Evolutionary conservation across 306 rosid species (phyloP).

Genomic region (Luffa acutangula): DNA sequence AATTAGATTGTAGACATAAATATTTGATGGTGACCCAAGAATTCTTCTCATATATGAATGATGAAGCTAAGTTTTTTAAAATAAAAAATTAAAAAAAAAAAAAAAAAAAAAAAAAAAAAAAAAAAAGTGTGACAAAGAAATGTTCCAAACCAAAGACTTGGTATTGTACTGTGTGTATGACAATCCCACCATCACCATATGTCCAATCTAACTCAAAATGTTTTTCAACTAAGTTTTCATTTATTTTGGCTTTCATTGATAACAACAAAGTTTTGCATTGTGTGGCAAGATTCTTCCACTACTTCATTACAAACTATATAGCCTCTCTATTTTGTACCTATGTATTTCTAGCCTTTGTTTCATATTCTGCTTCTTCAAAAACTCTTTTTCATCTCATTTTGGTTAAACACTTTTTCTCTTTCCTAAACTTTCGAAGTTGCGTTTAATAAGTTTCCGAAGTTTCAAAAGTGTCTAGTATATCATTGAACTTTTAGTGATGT

Average conservation of each 20-base stretch:
- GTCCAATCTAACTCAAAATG: not conserved
- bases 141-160: not conserved
- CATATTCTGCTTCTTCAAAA: not conserved
- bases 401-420: not conserved
- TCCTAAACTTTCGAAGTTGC: no score
- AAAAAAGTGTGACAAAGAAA: not conserved
- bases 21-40: not conserved
- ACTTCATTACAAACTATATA: not conserved
- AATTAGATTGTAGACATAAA: not conserved
- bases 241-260: not conserved
- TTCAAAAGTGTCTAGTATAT: no score
- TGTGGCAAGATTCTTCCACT: conserved; percentile 1
- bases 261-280: not conserved
- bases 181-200: not conserved
- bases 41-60: not conserved
- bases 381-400: not conserved
- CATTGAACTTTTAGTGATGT: no score
- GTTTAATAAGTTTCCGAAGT: no score
- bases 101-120: not conserved
- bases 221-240: not conserved
- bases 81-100: not conserved
- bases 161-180: not conserved
- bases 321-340: not conserved
- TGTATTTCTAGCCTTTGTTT: not conserved
- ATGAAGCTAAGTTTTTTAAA: not conserved